A percentile compares a stretch with the other conserved stretches of the same genome.
Conservation (phyloP, 352 stramenopile genomes). For the Globisporangium canariense region DNA sequence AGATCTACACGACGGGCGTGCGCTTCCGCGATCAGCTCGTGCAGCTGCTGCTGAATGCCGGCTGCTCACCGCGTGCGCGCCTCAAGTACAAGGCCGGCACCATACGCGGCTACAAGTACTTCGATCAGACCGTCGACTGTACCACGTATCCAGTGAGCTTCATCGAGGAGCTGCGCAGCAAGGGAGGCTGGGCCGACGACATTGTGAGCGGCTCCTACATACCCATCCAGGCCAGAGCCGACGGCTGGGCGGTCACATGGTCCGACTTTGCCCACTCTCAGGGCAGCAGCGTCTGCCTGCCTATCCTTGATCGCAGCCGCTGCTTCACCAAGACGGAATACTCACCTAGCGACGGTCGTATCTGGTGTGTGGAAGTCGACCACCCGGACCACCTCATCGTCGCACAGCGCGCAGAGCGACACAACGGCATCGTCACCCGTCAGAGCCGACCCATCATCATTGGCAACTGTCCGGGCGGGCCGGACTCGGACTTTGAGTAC, state of each 20-base stretch:
- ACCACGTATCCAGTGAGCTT: conserved; percentile 8
- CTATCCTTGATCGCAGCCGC: conserved; percentile 11
- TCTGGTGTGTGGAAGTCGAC: conserved; percentile 16
- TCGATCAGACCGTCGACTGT: conserved; percentile 6
- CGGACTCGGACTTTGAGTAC: conserved; percentile 98
- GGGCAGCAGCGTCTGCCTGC: conserved; percentile 11
- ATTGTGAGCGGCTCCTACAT: conserved; percentile 7
- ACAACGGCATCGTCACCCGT: conserved; percentile 10
- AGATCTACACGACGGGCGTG: conserved; percentile 5
- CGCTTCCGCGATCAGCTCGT: conserved; percentile 13
- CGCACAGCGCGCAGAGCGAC: conserved; percentile 12
- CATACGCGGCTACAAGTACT: conserved; percentile 7
- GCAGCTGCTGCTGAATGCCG: conserved; percentile 15
- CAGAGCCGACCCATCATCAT: conserved; percentile 14
- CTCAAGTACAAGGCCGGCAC: conserved; percentile 10
- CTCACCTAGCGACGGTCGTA: conserved; percentile 11
- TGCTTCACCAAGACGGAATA: conserved; percentile 8
- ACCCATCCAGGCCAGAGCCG: conserved; percentile 5
- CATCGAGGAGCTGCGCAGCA: conserved; percentile 11
- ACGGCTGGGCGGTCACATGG: conserved; percentile 12
- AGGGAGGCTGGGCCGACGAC: conserved; percentile 11
- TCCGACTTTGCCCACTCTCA: conserved; percentile 5
- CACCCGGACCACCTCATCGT: conserved; percentile 15
- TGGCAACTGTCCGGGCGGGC: conserved; percentile 86
- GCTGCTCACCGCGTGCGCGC: conserved; percentile 10